Percentiles rank a stretch among this genome's conserved stretches.
phyloP scores from a whole-genome alignment of 1,139 yeast species.

The Kodamaea anthophila region DNA sequence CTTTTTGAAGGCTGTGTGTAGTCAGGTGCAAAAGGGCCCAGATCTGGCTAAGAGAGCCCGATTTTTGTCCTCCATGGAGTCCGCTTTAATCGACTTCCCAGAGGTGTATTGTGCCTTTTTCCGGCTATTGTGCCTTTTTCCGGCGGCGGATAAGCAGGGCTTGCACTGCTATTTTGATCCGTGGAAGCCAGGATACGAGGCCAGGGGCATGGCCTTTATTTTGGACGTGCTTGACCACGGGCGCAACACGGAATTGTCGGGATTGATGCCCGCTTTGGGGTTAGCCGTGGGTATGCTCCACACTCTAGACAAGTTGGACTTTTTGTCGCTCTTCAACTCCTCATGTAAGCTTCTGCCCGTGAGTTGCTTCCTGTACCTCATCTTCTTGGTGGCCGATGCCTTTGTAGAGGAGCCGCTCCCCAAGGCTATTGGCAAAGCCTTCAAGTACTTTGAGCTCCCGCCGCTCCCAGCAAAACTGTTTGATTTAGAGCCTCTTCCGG shows the following conservation, averaged over 20 bases:
- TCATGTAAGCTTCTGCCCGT: slow-evolving; percentile 21
- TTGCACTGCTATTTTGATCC: background rate
- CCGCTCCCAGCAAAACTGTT: no score
- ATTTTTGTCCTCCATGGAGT: no score
- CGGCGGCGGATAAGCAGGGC: no score
- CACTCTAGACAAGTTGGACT: slow-evolving; percentile 8
- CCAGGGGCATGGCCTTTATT: slow-evolving; percentile 10
- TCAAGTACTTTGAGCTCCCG: slow-evolving; percentile 18
- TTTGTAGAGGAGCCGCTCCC: slow-evolving; percentile 12
- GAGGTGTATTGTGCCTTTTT: no score
- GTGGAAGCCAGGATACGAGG: background rate
- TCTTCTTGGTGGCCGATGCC: slow-evolving; percentile 14
- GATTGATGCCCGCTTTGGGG: slow-evolving; percentile 8
- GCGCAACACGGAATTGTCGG: slow-evolving; percentile 7
- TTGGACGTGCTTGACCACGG: slow-evolving; percentile 26
- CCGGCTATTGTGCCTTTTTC: no score
- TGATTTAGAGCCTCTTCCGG: no score
- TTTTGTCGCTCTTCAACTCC: slow-evolving; percentile 16
- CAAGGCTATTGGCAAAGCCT: slow-evolving; percentile 10
- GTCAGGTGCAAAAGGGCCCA: no score
- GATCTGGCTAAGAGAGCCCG: no score
- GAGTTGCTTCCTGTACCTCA: slow-evolving; percentile 13
- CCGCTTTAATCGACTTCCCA: no score
- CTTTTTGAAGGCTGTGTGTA: no score
- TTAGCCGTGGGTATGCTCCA: slow-evolving; percentile 6